Base-by-base conservation (phyloP, 345 rosid species). In the Acer saccharum region DNA sequence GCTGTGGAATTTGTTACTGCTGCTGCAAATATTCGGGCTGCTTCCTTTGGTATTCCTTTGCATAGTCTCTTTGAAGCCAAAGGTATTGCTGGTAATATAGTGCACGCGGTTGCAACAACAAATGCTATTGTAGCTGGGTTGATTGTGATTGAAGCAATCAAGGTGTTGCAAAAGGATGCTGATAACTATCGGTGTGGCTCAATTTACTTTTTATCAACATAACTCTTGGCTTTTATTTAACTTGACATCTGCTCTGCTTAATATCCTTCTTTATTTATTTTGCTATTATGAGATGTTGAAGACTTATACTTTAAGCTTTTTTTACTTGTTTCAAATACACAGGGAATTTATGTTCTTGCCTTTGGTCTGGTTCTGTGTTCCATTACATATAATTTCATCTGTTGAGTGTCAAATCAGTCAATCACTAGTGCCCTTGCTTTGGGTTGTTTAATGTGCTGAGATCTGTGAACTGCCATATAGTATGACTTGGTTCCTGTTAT, bases 1-100 rank as follows among this genome's bases (percentile, higher is more conserved):
- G 99, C 99, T 12, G 97, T 97, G 81, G 99, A 94, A 80, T 87
- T 97, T 85, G 98, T 97, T 61, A 90, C 99, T 75, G 93, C 99
- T 80, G 98, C 99, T 81, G 99, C 99, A 78, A 97, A 97, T 87
- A 91, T 97, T 79, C 88, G 98, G 77, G 99, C 99, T 65, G 80
- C 88, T 81, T 97, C 98, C 65, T 97, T 97, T 74, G 97, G 93
- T 72, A 97, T 97, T 85, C 92, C 97, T 70, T 86, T 89, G 79
- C 98, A 91, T 76, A 93, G 99, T 86, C 95, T 97, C 84, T 97
- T 97, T 89, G 99, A 97, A 90, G 95, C 98, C 76, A 97, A 97
- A 87, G 99, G 99, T 74, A 94, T 97, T 65, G 99, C 99, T 55
- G 99, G 99, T 60, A 97, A 94, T 79, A 97, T 94, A 77, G 98